Evolutionary conservation across 371 early-diverging fungal genomes (phyloP).

Genomic region (Mucor sp.): DNA sequence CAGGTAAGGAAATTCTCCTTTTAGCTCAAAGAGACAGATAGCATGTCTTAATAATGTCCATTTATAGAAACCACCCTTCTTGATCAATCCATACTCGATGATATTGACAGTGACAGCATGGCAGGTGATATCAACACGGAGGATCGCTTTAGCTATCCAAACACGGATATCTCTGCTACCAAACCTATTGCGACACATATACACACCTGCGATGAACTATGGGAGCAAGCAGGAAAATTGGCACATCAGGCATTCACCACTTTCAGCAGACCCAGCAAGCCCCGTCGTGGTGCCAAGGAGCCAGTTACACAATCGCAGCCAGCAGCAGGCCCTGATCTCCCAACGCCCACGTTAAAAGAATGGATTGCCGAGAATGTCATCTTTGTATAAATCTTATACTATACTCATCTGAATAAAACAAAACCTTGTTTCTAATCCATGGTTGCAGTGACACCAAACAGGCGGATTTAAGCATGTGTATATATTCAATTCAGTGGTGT

Average conservation of each 20-base stretch:
- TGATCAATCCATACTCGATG: neutral
- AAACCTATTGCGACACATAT: neutral
- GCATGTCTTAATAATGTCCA: neutral
- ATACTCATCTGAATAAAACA: neutral
- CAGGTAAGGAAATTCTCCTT: neutral
- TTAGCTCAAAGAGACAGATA: neutral
- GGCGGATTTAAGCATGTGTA: neutral
- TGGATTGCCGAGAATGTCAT: conserved; percentile 16
- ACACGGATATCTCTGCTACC: neutral
- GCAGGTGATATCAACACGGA: neutral
- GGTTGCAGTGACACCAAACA: neutral
- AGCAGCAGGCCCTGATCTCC: neutral
- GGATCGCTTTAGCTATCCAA: neutral
- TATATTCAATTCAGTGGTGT: neutral
- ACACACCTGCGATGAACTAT: conserved; percentile 10
- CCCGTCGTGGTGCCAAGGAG: neutral
- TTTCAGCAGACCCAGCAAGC: neutral
- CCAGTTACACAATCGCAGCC: neutral
- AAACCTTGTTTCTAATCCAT: neutral
- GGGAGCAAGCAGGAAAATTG: conserved; percentile 21
- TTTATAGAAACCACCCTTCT: neutral
- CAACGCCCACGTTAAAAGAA: neutral
- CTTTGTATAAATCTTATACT: neutral
- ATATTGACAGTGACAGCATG: conserved; percentile 4
- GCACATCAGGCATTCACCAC: conserved; percentile 17